Conservation (phyloP, 306 rosid genomes). For the Pyrus betulifolia region DNA sequence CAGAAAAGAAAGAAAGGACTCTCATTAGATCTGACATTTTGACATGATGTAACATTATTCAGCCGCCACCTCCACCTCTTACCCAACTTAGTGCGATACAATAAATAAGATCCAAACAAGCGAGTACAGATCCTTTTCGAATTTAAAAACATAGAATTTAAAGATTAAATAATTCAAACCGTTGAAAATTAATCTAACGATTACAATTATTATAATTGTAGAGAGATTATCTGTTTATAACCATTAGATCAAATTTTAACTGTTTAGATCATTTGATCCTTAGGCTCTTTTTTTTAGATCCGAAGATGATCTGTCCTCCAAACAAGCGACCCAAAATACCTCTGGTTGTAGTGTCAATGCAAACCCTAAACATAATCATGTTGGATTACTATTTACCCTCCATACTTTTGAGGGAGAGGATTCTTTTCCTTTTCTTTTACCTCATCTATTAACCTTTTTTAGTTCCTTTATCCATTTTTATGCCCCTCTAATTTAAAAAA, state of each 20-base stretch:
- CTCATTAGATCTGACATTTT: constrained; percentile 17
- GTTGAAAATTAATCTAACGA: too few species aligned
- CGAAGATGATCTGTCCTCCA: too few species aligned
- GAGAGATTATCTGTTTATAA: too few species aligned
- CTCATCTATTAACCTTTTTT: background rate
- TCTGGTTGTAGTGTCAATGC: background rate
- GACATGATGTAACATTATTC: constrained; percentile 21
- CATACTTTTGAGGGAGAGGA: background rate
- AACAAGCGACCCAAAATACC: background rate
- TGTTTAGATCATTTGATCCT: too few species aligned
- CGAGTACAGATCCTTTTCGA: too few species aligned
- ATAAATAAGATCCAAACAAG: constrained; percentile 2
- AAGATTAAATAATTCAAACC: too few species aligned
- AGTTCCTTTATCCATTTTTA: background rate
- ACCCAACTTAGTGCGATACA: constrained; percentile 9
- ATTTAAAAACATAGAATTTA: too few species aligned
- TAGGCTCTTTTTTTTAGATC: too few species aligned
- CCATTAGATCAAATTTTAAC: too few species aligned
- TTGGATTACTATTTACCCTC: background rate
- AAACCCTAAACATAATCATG: background rate
- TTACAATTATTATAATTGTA: too few species aligned
- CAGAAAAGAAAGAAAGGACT: constrained; percentile 7
- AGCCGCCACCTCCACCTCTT: background rate
- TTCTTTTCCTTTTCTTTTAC: background rate
- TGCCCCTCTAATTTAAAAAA: background rate